Base-by-base conservation (phyloP, 2,329 filamentous ascomycete species). In the Aspergillus ochraceoroseus region DNA sequence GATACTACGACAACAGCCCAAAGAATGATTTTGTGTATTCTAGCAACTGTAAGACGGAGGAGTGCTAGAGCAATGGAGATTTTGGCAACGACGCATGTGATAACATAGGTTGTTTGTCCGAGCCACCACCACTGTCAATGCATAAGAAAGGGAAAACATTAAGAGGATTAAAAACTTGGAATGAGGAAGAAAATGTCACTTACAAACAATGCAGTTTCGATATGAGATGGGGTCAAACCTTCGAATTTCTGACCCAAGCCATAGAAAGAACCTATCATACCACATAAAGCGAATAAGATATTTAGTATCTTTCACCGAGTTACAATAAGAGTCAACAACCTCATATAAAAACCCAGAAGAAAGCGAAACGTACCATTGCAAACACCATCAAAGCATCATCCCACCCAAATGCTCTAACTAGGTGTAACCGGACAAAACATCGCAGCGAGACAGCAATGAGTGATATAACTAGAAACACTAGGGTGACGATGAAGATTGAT, bases 31-130 rank as follows among this genome's bases (percentile, higher is more conserved):
- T 67, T 59, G 40, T 77, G 73, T n/a, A 62, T 43, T 26, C 53
- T 61, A 27, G 66, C 60, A 22, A 71, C 58, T 0, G 73, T 71
- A 13, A 79, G 64, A 34, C 74, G 70, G 9, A 77, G 67, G 29
- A 77, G 67, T 44, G 76, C 75, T n/a, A 75, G 59, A 4, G 67
- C 71, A 36, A 78, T 72, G 1, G 74, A 70, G 25, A 75, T 63
- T 43, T 75, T 76, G 31, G 74, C 64, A 8, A 71, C 53, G 26
- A 68, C 64, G 14, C 66, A 73, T 4, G 67, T 64, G 39, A 73
- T 55, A 5, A 72, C 67, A 53, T 78, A 79, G 46, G 70, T 69
- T n/a, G 73, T 59, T 50, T 77, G 74, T 48, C 72, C 74, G n/a
- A 77, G 65, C 61, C 71, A 78, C 73, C 73, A 78, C 57, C 59